Conservation (phyloP, 2,329 filamentous ascomycete species). For the Catunica adiposa region DNA sequence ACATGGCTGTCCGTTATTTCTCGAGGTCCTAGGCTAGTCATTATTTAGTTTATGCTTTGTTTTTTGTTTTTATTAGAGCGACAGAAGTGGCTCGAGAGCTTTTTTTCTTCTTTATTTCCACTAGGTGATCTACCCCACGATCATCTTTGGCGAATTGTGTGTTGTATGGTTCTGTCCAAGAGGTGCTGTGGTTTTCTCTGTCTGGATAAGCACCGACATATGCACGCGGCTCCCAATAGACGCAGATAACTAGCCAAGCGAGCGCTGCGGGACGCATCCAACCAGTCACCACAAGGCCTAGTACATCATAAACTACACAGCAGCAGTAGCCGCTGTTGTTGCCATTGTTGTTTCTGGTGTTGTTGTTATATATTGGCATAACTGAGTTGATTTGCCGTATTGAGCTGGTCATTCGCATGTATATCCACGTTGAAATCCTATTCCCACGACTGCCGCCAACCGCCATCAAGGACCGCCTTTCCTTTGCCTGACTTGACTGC, state of each 20-base stretch:
- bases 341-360: too few relatives aligned
- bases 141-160: too few relatives aligned
- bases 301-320: not conserved
- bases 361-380: too few relatives aligned
- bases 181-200: too few relatives aligned
- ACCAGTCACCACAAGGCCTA: not conserved
- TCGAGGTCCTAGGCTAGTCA: not conserved
- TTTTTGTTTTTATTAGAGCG: not conserved
- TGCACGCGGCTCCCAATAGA: not conserved
- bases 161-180: too few relatives aligned
- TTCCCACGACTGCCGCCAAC: not conserved
- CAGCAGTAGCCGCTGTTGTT: not conserved
- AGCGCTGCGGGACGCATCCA: too few relatives aligned
- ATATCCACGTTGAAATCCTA: not conserved
- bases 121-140: too few relatives aligned
- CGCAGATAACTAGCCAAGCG: too few relatives aligned
- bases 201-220: not conserved
- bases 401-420: too few relatives aligned
- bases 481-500: not conserved
- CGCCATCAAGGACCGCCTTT: not conserved
- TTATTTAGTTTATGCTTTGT: not conserved
- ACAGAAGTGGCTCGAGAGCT: not conserved
- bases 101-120: not conserved
- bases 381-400: too few relatives aligned
- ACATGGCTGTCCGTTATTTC: not conserved